Conservation (phyloP, 2,329 filamentous ascomycete species). For the Ophiostoma populinum region DNA sequence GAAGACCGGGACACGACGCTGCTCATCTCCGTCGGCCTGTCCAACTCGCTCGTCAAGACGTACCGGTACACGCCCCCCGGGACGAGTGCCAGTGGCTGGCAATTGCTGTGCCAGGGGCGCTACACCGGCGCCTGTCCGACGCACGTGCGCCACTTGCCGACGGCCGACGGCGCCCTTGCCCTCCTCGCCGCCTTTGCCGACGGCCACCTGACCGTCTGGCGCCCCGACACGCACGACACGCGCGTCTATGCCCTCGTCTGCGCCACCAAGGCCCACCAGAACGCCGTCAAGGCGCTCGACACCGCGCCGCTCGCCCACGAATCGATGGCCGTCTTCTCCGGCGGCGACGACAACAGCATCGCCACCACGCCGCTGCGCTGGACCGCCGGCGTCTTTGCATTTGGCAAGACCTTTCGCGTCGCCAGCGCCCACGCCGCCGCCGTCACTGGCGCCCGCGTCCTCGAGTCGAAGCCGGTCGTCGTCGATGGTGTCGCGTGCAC, state of each 20-base stretch:
- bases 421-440: slow-evolving; percentile 53
- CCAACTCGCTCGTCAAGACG: slow-evolving; percentile 61
- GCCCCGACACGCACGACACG: slow-evolving; percentile 6
- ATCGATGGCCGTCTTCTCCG: slow-evolving; percentile 50
- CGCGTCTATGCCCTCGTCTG: slow-evolving; percentile 10
- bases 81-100: slow-evolving; percentile 19
- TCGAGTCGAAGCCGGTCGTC: slow-evolving; percentile 10
- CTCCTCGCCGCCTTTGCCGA: slow-evolving; percentile 65
- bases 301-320: slow-evolving; percentile 14
- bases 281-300: slow-evolving; percentile 53
- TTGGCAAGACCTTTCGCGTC: slow-evolving; percentile 19
- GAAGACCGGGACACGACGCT: slow-evolving; percentile 4
- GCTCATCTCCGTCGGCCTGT: slow-evolving; percentile 56
- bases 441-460: slow-evolving; percentile 38
- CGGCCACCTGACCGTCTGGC: slow-evolving; percentile 52
- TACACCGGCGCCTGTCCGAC: slow-evolving; percentile 66
- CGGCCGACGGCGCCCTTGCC: slow-evolving; percentile 15
- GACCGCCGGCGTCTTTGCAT: slow-evolving; percentile 13
- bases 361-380: slow-evolving; percentile 30
- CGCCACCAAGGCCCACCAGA: slow-evolving; percentile 43
- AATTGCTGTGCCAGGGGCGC: slow-evolving; percentile 31
- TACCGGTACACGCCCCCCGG: slow-evolving; percentile 28
- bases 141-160: slow-evolving; percentile 32
- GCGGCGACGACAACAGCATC: slow-evolving; percentile 78
- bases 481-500: not conserved